phyloP scores from a whole-genome alignment of 2,329 filamentous ascomycete genomes.

The Chaetomiaceae sp. region DNA sequence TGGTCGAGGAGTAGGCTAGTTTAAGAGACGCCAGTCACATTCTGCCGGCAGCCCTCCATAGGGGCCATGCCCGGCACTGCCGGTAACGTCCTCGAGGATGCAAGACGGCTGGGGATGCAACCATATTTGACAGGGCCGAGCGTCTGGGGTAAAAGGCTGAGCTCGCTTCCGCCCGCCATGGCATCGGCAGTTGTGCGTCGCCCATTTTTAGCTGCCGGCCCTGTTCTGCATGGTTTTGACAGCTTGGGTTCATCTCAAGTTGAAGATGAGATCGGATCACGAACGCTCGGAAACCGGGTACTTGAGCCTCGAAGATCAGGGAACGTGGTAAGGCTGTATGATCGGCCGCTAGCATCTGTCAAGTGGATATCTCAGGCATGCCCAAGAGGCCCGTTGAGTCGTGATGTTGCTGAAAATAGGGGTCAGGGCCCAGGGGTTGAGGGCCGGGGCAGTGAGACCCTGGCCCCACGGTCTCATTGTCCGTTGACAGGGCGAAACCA shows the following conservation, averaged over 20 bases:
- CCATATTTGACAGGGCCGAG: neutral
- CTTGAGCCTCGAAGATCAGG: neutral
- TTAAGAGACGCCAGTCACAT: neutral
- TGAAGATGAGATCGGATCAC: neutral
- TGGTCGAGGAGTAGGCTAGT: no score
- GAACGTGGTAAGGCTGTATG: neutral
- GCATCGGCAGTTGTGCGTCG: constrained; percentile 13
- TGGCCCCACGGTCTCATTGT: neutral
- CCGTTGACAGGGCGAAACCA: neutral
- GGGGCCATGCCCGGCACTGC: neutral
- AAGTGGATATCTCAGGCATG: neutral
- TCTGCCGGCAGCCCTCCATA: neutral
- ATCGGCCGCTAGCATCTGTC: neutral
- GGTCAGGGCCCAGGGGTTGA: neutral
- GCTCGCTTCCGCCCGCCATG: constrained; percentile 4
- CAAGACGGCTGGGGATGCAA: constrained; percentile 12
- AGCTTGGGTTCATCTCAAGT: neutral
- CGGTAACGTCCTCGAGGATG: neutral
- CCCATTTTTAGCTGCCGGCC: neutral
- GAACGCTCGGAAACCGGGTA: neutral
- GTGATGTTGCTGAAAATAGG: neutral
- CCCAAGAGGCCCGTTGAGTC: neutral
- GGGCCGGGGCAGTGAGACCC: neutral
- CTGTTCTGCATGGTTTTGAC: neutral
- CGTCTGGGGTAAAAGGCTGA: constrained; percentile 9